Base-by-base conservation (phyloP, 164 flowering plant genomes). In the Amborella trichopoda region DNA sequence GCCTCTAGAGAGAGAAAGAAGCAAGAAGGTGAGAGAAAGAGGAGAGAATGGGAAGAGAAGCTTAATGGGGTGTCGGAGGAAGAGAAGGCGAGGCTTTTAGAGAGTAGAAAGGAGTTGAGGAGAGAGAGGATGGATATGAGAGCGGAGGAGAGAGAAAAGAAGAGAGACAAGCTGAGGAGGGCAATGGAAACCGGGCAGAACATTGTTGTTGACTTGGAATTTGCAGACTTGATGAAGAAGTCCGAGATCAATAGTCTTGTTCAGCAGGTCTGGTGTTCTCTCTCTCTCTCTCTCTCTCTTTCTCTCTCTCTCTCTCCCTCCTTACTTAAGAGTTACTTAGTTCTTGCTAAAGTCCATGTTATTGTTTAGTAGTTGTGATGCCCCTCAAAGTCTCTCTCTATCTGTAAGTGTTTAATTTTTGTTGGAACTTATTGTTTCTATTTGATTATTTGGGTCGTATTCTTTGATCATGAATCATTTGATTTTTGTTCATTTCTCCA, bases 91-190 rank as follows among this genome's bases (percentile, higher is more conserved):
- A 65, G 71, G 69, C 60, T 83, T 37, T 67, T 81, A 3, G 83
- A 81, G 63, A 55, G 76, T 2, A 57, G 93, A 55, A 71, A 53
- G 40, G 74, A 48, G 30, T 17, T 72, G 13, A 56, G 93, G 49
- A 76, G 68, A 57, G 95, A 78, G 75, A 72, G 95, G 41, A 87
- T 91, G 85, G 93, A 66, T 66, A 44, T 75, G 63, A 60, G 81
- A 61, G 53, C 78, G 0, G 79, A 72, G 55, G 96, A 87, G 56
- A 73, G 59, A 32, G 81, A 45, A 26, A 40, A 44, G 62, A 91
- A 78, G 70, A 38, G 68, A 6, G 64, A 73, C 68, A 65, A 78
- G 54, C 58, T 91, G 17, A 69, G 16, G 3, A 39, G 37, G 36
- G 96, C 85, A 14, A 70, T 63, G 53, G 67, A 57, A 34, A n/a